These are phyloP conservation scores for Naganishia randhawae DNA, from an alignment of 768 basidiomycete genomes.

Conservation along the genomic window DNA sequence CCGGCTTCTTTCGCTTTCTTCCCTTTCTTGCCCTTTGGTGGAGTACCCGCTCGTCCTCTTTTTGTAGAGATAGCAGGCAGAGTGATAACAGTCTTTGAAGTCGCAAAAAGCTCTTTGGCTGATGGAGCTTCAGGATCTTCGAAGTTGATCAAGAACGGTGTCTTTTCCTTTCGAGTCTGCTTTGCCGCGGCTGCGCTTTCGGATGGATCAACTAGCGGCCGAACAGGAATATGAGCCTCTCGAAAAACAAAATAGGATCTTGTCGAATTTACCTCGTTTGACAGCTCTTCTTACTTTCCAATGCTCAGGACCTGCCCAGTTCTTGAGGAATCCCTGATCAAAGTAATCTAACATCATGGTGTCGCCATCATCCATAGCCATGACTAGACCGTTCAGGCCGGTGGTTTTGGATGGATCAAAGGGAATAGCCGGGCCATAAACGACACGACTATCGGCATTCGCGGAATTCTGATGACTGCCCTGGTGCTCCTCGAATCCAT, in stretches of 20 bases:
- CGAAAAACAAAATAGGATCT: not conserved
- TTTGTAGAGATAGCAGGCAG: conserved; percentile 7
- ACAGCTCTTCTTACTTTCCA: conserved; percentile 81
- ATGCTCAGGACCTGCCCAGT: conserved; percentile 98
- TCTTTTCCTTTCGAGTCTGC: conserved; percentile 51
- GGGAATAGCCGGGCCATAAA: conserved; percentile 57
- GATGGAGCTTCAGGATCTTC: conserved; percentile 48
- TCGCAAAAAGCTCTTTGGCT: conserved; percentile 44
- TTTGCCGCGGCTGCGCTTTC: conserved; percentile 44
- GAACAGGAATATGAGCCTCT: conserved; percentile 16
- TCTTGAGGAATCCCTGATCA: conserved; percentile 74
- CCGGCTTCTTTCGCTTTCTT: conserved; percentile 15
- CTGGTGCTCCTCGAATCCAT: conserved; percentile 29
- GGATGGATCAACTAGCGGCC: conserved; percentile 53
- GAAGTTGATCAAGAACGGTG: conserved; percentile 50
- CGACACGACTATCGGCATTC: conserved; percentile 33
- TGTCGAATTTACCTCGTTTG: conserved; percentile 55
- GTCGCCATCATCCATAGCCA: conserved; percentile 67
- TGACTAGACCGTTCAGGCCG: conserved; percentile 70
- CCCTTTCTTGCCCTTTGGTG: conserved; percentile 17
- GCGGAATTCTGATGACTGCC: conserved; percentile 4
- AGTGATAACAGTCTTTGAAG: conserved; percentile 39
- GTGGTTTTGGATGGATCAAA: conserved; percentile 76
- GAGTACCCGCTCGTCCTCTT: conserved; percentile 12
- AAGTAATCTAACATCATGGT: conserved; percentile 75